A percentile compares a stretch with the other conserved stretches of the same genome.
These are phyloP conservation scores for Kwoniella mangroviensis DNA, from an alignment of 768 basidiomycete species.

Conservation along the genomic window DNA sequence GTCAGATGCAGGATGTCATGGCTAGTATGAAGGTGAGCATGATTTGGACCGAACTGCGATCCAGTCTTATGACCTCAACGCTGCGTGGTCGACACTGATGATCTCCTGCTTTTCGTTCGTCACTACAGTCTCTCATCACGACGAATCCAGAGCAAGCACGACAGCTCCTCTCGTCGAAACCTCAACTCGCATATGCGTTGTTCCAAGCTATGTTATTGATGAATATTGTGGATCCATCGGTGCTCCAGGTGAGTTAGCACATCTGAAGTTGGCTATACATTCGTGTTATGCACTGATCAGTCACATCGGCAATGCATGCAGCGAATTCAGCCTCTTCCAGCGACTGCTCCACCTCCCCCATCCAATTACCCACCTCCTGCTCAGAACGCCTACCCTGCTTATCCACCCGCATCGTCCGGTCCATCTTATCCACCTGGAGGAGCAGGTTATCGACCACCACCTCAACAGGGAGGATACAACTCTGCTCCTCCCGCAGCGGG, in stretches of 20 bases:
- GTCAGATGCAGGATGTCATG: conserved; percentile 86
- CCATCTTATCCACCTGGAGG: conserved; percentile 44
- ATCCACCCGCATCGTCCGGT: conserved; percentile 12
- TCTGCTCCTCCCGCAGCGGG: conserved; percentile 24
- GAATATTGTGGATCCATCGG: conserved; percentile 86
- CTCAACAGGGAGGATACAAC: background rate
- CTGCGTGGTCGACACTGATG: too few species aligned
- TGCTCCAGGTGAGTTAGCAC: conserved; percentile 68
- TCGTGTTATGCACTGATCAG: background rate
- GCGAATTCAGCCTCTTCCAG: conserved; percentile 50
- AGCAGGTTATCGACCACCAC: conserved; percentile 49
- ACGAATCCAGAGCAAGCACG: conserved; percentile 89
- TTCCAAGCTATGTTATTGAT: conserved; percentile 92
- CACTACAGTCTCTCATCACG: conserved; percentile 79
- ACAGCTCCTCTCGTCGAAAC: conserved; percentile 75
- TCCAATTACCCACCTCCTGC: conserved; percentile 22
- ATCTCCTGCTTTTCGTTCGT: background rate
- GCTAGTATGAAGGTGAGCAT: conserved; percentile 93
- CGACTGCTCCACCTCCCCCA: conserved; percentile 49
- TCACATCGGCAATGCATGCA: background rate
- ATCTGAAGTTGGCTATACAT: too few species aligned
- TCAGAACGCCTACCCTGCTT: conserved; percentile 32
- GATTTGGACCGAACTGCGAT: too few species aligned
- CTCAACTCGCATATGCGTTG: conserved; percentile 92
- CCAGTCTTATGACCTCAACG: background rate